A percentile compares a stretch with the other conserved stretches of the same genome.
Conservation (phyloP, 2,329 filamentous ascomycete species). For the Zasmidium angulare region DNA sequence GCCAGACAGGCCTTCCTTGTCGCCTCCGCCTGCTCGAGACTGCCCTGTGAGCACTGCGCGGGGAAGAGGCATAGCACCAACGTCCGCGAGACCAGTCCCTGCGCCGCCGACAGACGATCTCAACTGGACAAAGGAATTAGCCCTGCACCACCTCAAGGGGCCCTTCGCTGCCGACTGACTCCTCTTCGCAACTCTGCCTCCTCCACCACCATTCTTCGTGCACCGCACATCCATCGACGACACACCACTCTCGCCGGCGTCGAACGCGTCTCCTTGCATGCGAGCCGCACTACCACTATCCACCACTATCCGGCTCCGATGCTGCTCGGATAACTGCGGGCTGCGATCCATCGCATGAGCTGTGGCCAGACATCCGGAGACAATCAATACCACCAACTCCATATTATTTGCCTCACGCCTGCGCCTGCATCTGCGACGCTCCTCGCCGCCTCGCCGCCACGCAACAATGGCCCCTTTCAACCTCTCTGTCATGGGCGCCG, state of each 20-base stretch:
- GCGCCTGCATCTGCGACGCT: background rate
- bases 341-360: conserved; percentile 6
- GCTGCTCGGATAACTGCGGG: conserved; percentile 1
- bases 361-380: conserved; percentile 7
- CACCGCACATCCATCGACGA: background rate
- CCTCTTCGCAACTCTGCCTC: no score
- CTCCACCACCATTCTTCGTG: background rate
- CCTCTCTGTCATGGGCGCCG: conserved; percentile 1
- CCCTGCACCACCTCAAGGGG: background rate
- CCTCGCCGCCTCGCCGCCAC: background rate
- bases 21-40: background rate
- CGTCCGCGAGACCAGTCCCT: background rate
- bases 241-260: background rate
- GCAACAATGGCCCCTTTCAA: conserved; percentile 4
- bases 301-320: background rate
- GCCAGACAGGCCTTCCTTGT: background rate
- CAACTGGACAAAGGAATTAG: background rate
- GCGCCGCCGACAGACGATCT: background rate
- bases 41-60: background rate
- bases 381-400: background rate
- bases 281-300: background rate
- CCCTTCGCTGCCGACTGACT: no score
- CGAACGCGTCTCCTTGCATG: background rate
- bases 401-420: background rate
- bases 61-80: background rate